Conservation (phyloP, 2,329 filamentous ascomycete species). For the Pseudogymnoascus sp. region DNA sequence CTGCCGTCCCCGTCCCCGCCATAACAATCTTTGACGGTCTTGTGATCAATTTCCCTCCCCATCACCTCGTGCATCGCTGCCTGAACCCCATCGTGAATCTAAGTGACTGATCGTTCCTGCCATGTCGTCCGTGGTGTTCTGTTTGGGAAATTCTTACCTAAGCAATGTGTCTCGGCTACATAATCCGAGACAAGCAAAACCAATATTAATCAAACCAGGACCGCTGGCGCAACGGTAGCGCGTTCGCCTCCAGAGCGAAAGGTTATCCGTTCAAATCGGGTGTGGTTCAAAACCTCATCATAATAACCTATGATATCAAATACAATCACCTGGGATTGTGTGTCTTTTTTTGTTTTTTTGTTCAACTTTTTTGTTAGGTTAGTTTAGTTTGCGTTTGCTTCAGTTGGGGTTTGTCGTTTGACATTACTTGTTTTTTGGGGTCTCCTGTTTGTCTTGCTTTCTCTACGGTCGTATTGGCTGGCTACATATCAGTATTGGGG, state of each 20-base stretch:
- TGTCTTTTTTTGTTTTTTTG: background rate
- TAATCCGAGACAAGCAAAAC: background rate
- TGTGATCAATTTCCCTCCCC: background rate
- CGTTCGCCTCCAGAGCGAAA: conserved; percentile 10
- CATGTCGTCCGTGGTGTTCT: background rate
- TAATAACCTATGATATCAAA: conserved; percentile 5
- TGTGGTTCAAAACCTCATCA: conserved; percentile 10
- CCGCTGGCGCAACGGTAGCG: conserved; percentile 10
- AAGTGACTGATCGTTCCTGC: background rate
- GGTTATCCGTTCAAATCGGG: conserved; percentile 11
- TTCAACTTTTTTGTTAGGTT: background rate
- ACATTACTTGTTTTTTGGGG: background rate
- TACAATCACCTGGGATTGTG: background rate
- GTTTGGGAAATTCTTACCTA: background rate
- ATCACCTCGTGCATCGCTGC: background rate
- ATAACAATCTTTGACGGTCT: background rate
- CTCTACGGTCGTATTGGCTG: background rate
- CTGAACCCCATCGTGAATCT: background rate
- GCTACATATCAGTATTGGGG: background rate
- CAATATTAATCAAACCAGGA: conserved; percentile 3
- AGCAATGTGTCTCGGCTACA: background rate
- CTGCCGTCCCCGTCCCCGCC: background rate
- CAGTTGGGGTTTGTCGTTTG: background rate
- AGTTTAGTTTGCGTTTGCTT: background rate
- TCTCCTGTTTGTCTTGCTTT: background rate